phyloP scores from a whole-genome alignment of 169 alveolate genomes.

The Plasmodium falciparum region DNA sequence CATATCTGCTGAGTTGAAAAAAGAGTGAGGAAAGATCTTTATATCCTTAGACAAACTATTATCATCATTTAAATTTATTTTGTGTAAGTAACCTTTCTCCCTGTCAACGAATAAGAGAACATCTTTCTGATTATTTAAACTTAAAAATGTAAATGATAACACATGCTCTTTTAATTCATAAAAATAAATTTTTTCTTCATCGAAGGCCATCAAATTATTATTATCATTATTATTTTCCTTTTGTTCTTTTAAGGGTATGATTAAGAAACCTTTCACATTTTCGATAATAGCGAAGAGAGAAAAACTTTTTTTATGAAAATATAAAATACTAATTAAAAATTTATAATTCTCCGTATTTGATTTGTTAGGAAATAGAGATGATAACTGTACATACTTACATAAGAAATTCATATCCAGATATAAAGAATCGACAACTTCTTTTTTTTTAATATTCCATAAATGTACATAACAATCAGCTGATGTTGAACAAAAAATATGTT shows the following conservation, averaged over 20 bases:
- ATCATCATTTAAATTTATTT: conserved; percentile 16
- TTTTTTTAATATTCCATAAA: conserved; percentile 65
- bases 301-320: conserved; percentile 23
- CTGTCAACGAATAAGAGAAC: conserved; percentile 35
- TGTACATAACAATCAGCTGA: conserved; percentile 53
- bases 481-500: conserved; percentile 35
- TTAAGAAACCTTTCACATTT: conserved; percentile 48
- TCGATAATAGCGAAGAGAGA: conserved; percentile 31
- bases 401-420: conserved; percentile 37
- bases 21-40: conserved; percentile 14
- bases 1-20: conserved; percentile 1
- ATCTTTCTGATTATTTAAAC: background rate
- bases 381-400: conserved; percentile 15
- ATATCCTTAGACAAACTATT: conserved; percentile 10
- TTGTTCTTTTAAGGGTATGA: conserved; percentile 20
- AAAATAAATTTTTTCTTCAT: conserved; percentile 44
- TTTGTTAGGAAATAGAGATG: background rate
- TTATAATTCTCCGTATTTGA: conserved; percentile 43
- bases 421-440: conserved; percentile 39
- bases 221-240: background rate
- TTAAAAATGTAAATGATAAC: conserved; percentile 30
- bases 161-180: conserved; percentile 12
- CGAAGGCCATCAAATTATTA: background rate
- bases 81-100: conserved; percentile 28
- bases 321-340: conserved; percentile 27